Evolutionary conservation across 2,329 filamentous ascomycete genomes (phyloP).

Genomic region (Neopestalotiopsis rosae): DNA sequence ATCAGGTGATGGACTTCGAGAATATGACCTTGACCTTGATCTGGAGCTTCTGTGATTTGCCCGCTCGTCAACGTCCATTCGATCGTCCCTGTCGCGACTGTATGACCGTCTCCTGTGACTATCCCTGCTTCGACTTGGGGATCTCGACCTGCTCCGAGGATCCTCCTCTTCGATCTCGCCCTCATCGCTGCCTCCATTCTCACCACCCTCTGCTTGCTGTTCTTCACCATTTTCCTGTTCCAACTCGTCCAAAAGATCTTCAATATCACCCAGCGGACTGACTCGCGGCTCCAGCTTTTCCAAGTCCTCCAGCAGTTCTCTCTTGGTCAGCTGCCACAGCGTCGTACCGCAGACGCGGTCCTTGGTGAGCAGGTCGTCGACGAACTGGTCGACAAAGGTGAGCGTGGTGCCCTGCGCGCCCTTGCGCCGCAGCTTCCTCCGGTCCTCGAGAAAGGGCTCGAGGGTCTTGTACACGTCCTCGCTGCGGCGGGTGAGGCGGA

Average conservation of each 20-base stretch:
- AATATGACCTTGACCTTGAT: not conserved
- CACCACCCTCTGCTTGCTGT: not conserved
- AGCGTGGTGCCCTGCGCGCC: constrained; percentile 76
- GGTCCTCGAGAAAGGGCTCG: constrained; percentile 83
- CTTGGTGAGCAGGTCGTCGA: constrained; percentile 89
- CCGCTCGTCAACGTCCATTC: constrained; percentile 12
- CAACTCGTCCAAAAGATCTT: constrained; percentile 70
- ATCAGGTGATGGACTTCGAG: not conserved
- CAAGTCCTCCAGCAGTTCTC: constrained; percentile 85
- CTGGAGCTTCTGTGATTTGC: constrained; percentile 1
- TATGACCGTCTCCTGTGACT: constrained; percentile 1
- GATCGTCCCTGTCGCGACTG: constrained; percentile 13
- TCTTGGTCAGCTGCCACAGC: constrained; percentile 86
- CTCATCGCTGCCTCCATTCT: constrained; percentile 2
- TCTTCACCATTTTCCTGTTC: constrained; percentile 48
- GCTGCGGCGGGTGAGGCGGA: constrained; percentile 83
- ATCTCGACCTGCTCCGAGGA: not conserved
- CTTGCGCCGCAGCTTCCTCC: constrained; percentile 80
- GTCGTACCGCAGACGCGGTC: constrained; percentile 91
- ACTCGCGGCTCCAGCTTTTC: constrained; percentile 85
- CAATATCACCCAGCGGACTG: constrained; percentile 82
- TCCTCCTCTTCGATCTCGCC: constrained; percentile 11
- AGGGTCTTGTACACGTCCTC: constrained; percentile 80
- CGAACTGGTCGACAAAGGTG: constrained; percentile 88
- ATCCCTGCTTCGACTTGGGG: not conserved